phyloP scores from a whole-genome alignment of 148 eudicot species.

The Nepenthes mirabilis region DNA sequence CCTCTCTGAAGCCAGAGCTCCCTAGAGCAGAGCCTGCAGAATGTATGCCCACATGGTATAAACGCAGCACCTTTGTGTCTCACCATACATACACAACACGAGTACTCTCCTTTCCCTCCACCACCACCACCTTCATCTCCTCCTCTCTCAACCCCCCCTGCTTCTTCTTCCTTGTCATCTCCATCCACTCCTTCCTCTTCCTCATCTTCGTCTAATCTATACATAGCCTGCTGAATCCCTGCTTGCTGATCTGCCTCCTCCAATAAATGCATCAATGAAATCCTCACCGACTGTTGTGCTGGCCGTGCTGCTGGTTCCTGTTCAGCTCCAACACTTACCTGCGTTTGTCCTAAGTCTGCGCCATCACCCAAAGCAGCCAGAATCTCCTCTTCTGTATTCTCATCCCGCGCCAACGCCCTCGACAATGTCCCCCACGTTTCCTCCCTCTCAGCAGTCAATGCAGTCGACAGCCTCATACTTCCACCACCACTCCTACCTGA shows the following conservation, averaged over 20 bases:
- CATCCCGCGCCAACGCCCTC: conserved; percentile 11
- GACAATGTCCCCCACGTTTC: conserved; percentile 27
- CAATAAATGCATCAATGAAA: conserved; percentile 79
- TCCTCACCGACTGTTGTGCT: conserved; percentile 22
- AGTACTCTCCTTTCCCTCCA: conserved; percentile 23
- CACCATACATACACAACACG: conserved; percentile 78
- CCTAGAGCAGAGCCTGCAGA: conserved; percentile 72
- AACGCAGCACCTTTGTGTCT: conserved; percentile 78
- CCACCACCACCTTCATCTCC: not conserved
- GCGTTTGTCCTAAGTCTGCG: conserved; percentile 6
- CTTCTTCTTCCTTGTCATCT: conserved; percentile 32
- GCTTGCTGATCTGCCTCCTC: conserved; percentile 68
- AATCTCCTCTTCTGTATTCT: conserved; percentile 6
- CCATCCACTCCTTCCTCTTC: conserved; percentile 24
- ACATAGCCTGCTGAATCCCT: conserved; percentile 39
- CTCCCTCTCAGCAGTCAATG: conserved; percentile 32
- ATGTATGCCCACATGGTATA: conserved; percentile 82
- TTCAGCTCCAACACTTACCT: conserved; percentile 6
- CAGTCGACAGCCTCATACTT: conserved; percentile 36
- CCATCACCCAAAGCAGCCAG: conserved; percentile 10
- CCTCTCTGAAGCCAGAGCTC: conserved; percentile 74
- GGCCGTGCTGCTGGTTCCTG: not conserved
- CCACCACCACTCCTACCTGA: conserved; percentile 5
- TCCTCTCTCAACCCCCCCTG: conserved; percentile 3
- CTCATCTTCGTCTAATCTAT: conserved; percentile 21